Evolutionary conservation across 1,284 basidiomycete genomes (phyloP).

Genomic region (Retiboletus flavoniger): DNA sequence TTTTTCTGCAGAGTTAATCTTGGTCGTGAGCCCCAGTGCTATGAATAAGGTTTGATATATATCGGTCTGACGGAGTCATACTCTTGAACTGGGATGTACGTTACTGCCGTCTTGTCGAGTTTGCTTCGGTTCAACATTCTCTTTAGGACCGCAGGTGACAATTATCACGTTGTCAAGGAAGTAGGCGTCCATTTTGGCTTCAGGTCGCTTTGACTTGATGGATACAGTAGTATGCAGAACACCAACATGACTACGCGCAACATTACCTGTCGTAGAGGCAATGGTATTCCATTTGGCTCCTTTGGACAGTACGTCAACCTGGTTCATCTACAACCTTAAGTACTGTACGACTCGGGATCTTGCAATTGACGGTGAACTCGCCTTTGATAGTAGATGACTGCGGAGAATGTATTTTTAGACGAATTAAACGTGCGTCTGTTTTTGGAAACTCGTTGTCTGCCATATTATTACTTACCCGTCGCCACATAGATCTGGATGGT

Average conservation of each 20-base stretch:
- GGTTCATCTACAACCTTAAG: background rate
- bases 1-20: background rate
- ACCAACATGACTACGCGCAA: constrained; percentile 43
- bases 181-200: constrained; percentile 34
- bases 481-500: no score
- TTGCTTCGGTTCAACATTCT: background rate
- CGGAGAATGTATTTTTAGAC: background rate
- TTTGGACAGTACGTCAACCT: constrained; percentile 35
- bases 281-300: constrained; percentile 64
- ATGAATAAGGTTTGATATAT: constrained; percentile 57
- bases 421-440: background rate
- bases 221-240: constrained; percentile 56
- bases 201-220: background rate
- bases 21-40: background rate
- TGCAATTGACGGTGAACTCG: background rate
- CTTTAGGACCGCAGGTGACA: constrained; percentile 55
- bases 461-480: background rate
- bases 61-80: constrained; percentile 49
- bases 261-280: constrained; percentile 57
- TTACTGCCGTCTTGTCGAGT: background rate
- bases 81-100: constrained; percentile 54
- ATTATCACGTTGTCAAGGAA: constrained; percentile 67
- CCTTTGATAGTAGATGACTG: background rate
- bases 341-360: background rate
- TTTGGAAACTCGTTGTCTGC: background rate